Conservation (phyloP, 1,139 yeast genomes). For the Kodamaea anthophila region DNA sequence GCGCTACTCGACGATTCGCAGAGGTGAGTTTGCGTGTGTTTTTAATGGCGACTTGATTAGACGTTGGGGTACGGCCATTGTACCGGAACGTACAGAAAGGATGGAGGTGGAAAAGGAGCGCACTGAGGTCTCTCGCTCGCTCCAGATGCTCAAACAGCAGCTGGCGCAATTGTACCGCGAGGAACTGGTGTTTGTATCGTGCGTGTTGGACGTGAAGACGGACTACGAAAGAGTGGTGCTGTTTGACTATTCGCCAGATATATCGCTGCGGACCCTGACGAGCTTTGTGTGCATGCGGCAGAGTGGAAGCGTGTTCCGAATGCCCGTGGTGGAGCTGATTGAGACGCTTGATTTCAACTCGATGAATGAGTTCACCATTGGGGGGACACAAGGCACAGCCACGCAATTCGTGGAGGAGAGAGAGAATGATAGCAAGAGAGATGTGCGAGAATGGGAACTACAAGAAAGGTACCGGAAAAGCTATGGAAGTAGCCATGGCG, state of each 20-base stretch:
- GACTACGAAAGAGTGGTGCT: slow-evolving; percentile 78
- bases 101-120: slow-evolving; percentile 4
- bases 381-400: slow-evolving; percentile 57
- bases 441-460: too few species aligned
- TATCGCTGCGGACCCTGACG: slow-evolving; percentile 39
- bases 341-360: slow-evolving; percentile 63
- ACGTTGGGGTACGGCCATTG: slow-evolving; percentile 73
- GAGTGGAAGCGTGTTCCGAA: slow-evolving; percentile 78
- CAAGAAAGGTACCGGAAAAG: too few species aligned
- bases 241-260: slow-evolving; percentile 72
- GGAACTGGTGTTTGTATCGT: slow-evolving; percentile 66
- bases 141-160: slow-evolving; percentile 30
- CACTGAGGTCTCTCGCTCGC: background rate
- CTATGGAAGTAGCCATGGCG: background rate
- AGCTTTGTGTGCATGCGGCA: slow-evolving; percentile 79
- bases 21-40: slow-evolving; percentile 73
- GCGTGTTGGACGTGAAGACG: slow-evolving; percentile 70
- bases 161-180: slow-evolving; percentile 33
- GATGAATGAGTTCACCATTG: slow-evolving; percentile 59
- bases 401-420: slow-evolving; percentile 29
- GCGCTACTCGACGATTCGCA: slow-evolving; percentile 61
- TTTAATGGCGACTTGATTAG: slow-evolving; percentile 74
- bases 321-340: slow-evolving; percentile 68
- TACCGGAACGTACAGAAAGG: slow-evolving; percentile 46
- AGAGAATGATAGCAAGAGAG: slow-evolving; percentile 4